Percentiles rank a stretch among this genome's conserved stretches.
Conservation (phyloP, 192 early-diverging fungal species). For the Coemansia sp. region DNA sequence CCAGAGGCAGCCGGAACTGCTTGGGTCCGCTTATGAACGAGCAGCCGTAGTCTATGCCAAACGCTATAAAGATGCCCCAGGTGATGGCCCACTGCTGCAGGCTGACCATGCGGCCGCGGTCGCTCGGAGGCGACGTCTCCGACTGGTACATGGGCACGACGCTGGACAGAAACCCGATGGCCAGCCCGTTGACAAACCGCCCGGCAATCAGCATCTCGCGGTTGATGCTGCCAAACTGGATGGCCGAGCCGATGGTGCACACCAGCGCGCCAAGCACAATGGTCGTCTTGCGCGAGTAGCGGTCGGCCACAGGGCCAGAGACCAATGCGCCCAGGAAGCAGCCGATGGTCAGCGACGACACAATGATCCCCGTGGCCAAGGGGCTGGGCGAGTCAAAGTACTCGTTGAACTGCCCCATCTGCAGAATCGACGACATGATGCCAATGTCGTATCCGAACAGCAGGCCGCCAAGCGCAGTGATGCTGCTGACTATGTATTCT, state of each 20-base stretch:
- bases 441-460: constrained; percentile 78
- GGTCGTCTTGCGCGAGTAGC: constrained; percentile 63
- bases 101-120: constrained; percentile 82
- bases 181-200: constrained; percentile 76
- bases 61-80: constrained; percentile 69
- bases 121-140: constrained; percentile 75
- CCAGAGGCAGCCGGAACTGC: constrained; percentile 71
- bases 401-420: constrained; percentile 59
- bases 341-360: constrained; percentile 65
- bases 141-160: constrained; percentile 72
- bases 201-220: constrained; percentile 68
- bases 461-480: constrained; percentile 63
- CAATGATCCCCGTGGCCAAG: constrained; percentile 62
- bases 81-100: constrained; percentile 94
- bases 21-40: constrained; percentile 47
- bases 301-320: constrained; percentile 67
- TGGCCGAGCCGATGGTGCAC: constrained; percentile 70
- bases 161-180: constrained; percentile 75
- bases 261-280: constrained; percentile 63
- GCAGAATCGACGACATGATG: constrained; percentile 65
- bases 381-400: constrained; percentile 59
- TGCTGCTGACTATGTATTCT: too few species aligned
- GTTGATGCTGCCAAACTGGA: constrained; percentile 63
- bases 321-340: constrained; percentile 70
- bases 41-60: constrained; percentile 49